Conservation (phyloP, 2,329 filamentous ascomycete species). For the Fonsecaea erecta region DNA sequence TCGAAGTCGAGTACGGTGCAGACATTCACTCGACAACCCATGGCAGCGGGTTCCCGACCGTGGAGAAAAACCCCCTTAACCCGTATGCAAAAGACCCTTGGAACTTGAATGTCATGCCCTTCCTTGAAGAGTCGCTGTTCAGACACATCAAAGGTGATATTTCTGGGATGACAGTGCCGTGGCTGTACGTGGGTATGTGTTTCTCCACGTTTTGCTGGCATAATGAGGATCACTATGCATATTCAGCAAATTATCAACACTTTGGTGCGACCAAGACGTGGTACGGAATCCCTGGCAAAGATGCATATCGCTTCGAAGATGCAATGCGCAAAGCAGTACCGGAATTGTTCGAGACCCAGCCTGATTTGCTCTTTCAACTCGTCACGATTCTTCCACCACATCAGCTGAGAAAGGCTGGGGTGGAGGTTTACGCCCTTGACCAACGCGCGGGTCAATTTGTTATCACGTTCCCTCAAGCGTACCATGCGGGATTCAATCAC, state of each 20-base stretch:
- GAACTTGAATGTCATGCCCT: slow-evolving; percentile 92
- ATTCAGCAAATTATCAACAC: slow-evolving; percentile 97
- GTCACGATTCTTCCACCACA: slow-evolving; percentile 95
- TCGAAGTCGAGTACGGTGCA: slow-evolving; percentile 96
- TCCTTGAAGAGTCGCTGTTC: slow-evolving; percentile 90
- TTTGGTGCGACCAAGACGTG: slow-evolving; percentile 98
- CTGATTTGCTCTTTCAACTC: slow-evolving; percentile 92
- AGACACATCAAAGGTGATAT: slow-evolving; percentile 98
- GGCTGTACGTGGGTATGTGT: slow-evolving; percentile 99
- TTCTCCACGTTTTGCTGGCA: slow-evolving; percentile 99
- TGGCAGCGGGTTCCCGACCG: slow-evolving; percentile 92
- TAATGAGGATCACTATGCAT: slow-evolving; percentile 97
- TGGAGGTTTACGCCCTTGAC: slow-evolving; percentile 92
- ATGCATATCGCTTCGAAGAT: slow-evolving; percentile 91
- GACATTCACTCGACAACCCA: slow-evolving; percentile 98
- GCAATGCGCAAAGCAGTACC: slow-evolving; percentile 96
- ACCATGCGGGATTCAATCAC: slow-evolving; percentile 97
- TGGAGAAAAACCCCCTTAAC: slow-evolving; percentile 86
- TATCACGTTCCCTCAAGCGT: slow-evolving; percentile 94
- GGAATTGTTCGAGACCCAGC: slow-evolving; percentile 94
- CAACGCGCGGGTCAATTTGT: slow-evolving; percentile 95
- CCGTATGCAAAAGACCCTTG: slow-evolving; percentile 87
- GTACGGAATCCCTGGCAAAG: slow-evolving; percentile 95
- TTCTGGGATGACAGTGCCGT: slow-evolving; percentile 98
- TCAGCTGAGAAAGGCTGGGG: slow-evolving; percentile 88